Base-by-base conservation (phyloP, 2,329 filamentous ascomycete species). In the Lachnellula cervina region DNA sequence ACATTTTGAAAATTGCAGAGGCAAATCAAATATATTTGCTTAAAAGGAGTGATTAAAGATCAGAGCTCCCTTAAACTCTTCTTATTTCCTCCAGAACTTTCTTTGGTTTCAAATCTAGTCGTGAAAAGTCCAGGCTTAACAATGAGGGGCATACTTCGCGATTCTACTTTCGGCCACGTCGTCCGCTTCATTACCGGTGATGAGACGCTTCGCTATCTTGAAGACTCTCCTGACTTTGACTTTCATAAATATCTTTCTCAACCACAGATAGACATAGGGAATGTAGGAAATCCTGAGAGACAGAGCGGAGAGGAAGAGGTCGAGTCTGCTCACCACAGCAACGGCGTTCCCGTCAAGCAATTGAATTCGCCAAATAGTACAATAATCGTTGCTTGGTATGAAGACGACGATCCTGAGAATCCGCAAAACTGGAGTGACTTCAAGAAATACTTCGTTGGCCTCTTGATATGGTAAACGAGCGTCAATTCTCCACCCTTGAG, bases 341-440 rank as follows among this genome's bases (percentile, higher is more conserved):
- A 25, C 25, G 25, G 25, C 25, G 25, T 1, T 25, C 25, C 25
- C 4, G 5, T 25, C 25, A 25, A 25, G 6, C 25, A 5, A 25
- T 25, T 17, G 17, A 44, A 17, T 1, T 1, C 40, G 11, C 17
- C 16, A 5, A 19, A 17, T 19, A 19, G 17, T 44, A 34, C 16
- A 2, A n/a, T 45, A 25, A 28, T 45, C 16, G 53, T 58, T 14
- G 44, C 47, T 17, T 59, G 57, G 57, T 49, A 59, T 42, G 49
- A 34, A 3, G 43, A 49, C n/a, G 57, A 54, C 9, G 80, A 83
- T 58, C 65, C 71, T 3, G 77, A 72, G 5, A 80, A 82, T 63
- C 80, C 80, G 3, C 74, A 79, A 59, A 80, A 81, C 66, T 81
- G 78, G 79, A 44, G 40, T 19, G 19, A 16, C 1, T 11, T 19